A percentile compares a stretch with the other conserved stretches of the same genome.
These are phyloP conservation scores for Aspergillus hancockii DNA, from an alignment of 495 filamentous ascomycete genomes.

Conservation along the genomic window DNA sequence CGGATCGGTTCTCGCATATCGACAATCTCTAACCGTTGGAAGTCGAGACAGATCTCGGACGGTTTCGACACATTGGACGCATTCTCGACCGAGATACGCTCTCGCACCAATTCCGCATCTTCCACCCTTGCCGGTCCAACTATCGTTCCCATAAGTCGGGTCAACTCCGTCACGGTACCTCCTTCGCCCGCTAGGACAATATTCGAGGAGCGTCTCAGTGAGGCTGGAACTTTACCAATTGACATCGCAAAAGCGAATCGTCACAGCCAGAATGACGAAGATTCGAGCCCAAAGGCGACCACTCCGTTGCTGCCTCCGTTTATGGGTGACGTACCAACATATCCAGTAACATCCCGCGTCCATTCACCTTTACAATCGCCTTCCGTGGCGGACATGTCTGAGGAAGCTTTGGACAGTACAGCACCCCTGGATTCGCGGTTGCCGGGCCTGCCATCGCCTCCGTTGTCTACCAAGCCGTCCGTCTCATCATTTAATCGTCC, in stretches of 20 bases:
- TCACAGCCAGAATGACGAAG: conserved; percentile 44
- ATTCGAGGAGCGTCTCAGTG: conserved; percentile 60
- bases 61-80: conserved; percentile 43
- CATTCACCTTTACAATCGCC: conserved; percentile 84
- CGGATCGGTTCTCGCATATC: conserved; percentile 72
- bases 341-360: conserved; percentile 44
- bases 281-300: conserved; percentile 61
- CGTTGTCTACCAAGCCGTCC: conserved; percentile 78
- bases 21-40: conserved; percentile 68
- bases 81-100: conserved; percentile 39
- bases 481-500: conserved; percentile 68
- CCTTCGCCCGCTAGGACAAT: conserved; percentile 67
- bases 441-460: conserved; percentile 64
- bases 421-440: conserved; percentile 47
- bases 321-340: conserved; percentile 56
- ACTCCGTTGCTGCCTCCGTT: conserved; percentile 84
- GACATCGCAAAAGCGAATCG: conserved; percentile 60
- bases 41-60: conserved; percentile 54
- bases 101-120: conserved; percentile 62
- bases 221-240: conserved; percentile 47
- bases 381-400: conserved; percentile 55
- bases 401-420: conserved; percentile 31
- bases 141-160: conserved; percentile 48
- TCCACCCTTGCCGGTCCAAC: conserved; percentile 66
- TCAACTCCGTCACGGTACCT: conserved; percentile 54